Evolutionary conservation across 2,329 filamentous ascomycete genomes (phyloP), one percentile per base, ranked within the genome.

Genomic region (Plectosphaerella sp.): DNA sequence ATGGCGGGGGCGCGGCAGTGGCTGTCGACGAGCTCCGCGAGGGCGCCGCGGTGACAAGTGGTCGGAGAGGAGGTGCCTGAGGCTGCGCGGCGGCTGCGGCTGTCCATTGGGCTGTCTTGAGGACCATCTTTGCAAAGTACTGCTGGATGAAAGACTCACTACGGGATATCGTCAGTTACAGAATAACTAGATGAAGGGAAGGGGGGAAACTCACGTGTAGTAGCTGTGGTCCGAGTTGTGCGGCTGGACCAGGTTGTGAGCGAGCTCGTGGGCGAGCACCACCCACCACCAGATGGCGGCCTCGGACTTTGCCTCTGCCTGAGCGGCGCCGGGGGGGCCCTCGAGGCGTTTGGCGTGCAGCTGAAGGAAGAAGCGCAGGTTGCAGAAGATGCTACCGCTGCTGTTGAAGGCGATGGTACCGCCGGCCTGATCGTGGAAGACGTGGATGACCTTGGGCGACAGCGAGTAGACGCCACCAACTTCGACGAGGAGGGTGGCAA

Each of bases 331-430:
- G 10, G 48, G 20, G 5, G 4, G 37, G 47, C 52, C 71, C 47
- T 58, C 61, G 47, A 83, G 67, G 56, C 75, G 68, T 14, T 72
- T 62, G 45, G 82, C 75, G 63, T 97, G 93, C 33, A 97, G 71
- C 62, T 93, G 85, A 54, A 87, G 71, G 67, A 92, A 97, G 74
- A 90, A 96, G 16, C 89, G 80, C 57, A 96, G 80, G 64, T 99
- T 99, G 76, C 91, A 97, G 73, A 97, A 99, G 28, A 99, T 82
- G 61, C 87, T 90, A 37, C 93, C 92, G 39, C 79, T 83, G 9
- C 82, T 81, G 66, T 99, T 99, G 77, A 99, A 99, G 0, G 93
- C 94, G 57, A 99, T 96, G 0, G 91, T 92, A 52, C 82, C 83
- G 5, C 91, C 89, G 3, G 74, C 70, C 41, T 87, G 82, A 61